phyloP scores from a whole-genome alignment of 1,284 basidiomycete species.

The Prillingera fragicola region DNA sequence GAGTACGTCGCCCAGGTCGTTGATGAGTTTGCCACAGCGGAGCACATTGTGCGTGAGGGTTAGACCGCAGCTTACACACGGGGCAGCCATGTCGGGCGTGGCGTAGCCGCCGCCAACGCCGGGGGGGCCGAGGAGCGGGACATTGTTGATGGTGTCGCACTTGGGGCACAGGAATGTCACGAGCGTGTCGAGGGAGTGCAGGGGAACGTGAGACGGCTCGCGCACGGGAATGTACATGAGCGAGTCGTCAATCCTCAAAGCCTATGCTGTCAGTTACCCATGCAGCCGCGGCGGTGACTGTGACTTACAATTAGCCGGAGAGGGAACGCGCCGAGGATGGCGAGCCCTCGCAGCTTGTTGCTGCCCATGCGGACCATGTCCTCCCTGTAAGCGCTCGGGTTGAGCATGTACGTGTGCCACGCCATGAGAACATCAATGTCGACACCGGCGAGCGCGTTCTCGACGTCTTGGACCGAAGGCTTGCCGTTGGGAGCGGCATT shows the following conservation, averaged over 20 bases:
- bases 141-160: constrained; percentile 1
- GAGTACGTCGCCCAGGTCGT: constrained; percentile 54
- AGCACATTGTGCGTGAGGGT: constrained; percentile 16
- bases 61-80: constrained; percentile 7
- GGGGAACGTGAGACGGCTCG: constrained; percentile 5
- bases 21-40: constrained; percentile 52
- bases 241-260: neutral
- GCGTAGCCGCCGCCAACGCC: constrained; percentile 3
- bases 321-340: constrained; percentile 15
- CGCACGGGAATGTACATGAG: no score
- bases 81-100: constrained; percentile 5
- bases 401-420: constrained; percentile 40
- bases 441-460: neutral
- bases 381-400: constrained; percentile 24
- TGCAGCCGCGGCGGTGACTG: no score
- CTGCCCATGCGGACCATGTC: constrained; percentile 14
- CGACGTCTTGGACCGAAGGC: neutral
- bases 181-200: constrained; percentile 1
- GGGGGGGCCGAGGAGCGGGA: constrained; percentile 10
- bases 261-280: no score
- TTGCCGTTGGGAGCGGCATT: neutral
- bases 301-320: constrained; percentile 14
- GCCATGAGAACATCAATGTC: constrained; percentile 31
- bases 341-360: constrained; percentile 1
- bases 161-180: constrained; percentile 13